Evolutionary conservation across 2,329 filamentous ascomycete genomes (phyloP).

Genomic region (Xylariomycetidae sp.): DNA sequence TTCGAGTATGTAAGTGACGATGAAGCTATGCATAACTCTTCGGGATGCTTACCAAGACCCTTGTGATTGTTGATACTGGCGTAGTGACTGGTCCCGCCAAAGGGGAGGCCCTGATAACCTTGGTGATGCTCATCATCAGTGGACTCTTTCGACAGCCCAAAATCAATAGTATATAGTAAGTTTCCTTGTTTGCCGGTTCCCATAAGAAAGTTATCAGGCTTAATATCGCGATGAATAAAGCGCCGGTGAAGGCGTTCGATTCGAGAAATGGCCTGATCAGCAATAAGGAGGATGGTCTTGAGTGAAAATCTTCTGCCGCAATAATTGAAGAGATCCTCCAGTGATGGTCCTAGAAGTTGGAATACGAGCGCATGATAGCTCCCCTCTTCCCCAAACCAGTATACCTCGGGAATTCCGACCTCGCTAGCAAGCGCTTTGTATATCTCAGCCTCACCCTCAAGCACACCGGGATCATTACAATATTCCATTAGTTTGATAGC

Average conservation of each 20-base stretch:
- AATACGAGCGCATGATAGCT: slow-evolving; percentile 13
- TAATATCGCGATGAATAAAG: slow-evolving; percentile 24
- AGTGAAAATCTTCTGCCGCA: slow-evolving; percentile 23
- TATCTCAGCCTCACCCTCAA: slow-evolving; percentile 4
- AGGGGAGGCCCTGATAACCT: slow-evolving; percentile 1
- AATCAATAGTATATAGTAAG: slow-evolving; percentile 21
- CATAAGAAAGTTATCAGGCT: slow-evolving; percentile 26
- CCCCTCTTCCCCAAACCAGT: slow-evolving; percentile 8
- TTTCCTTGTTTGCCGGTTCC: slow-evolving; percentile 21
- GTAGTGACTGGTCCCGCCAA: slow-evolving; percentile 5
- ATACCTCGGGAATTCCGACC: slow-evolving; percentile 9
- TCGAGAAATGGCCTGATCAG: slow-evolving; percentile 22
- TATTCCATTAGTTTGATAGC: slow-evolving; percentile 8
- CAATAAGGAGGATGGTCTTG: slow-evolving; percentile 25
- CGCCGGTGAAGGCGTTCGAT: slow-evolving; percentile 20
- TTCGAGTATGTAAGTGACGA: slow-evolving; percentile 19
- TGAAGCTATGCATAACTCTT: slow-evolving; percentile 1
- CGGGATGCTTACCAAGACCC: slow-evolving; percentile 8
- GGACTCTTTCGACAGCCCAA: slow-evolving; percentile 20
- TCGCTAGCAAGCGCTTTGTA: slow-evolving; percentile 6
- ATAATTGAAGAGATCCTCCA: slow-evolving; percentile 26
- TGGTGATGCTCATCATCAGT: slow-evolving; percentile 1
- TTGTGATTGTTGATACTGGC: slow-evolving; percentile 10
- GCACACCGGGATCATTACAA: slow-evolving; percentile 1
- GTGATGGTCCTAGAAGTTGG: slow-evolving; percentile 20